These are phyloP conservation scores for Rhodosorus marinus DNA, from an alignment of 23 red algal genomes.

Conservation along the genomic window DNA sequence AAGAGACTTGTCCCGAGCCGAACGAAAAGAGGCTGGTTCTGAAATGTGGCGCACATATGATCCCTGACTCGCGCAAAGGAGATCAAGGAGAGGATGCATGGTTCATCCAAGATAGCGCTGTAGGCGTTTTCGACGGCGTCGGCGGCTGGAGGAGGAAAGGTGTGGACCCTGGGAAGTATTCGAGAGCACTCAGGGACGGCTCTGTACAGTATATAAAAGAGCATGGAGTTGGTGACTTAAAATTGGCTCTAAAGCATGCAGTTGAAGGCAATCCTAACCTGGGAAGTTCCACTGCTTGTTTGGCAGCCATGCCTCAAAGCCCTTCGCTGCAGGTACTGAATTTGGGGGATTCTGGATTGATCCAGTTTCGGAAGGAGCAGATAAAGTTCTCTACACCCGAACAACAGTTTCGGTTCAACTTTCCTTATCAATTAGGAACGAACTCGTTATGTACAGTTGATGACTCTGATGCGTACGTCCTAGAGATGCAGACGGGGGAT, in stretches of 20 bases:
- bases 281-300: too few species aligned
- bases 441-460: not conserved
- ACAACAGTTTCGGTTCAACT: constrained; percentile 89
- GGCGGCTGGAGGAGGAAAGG: constrained; percentile 24
- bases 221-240: too few species aligned
- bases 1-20: too few species aligned
- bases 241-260: too few species aligned
- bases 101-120: constrained; percentile 11
- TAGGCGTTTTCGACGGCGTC: constrained; percentile 36
- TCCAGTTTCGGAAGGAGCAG: not conserved
- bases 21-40: too few species aligned
- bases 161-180: constrained; percentile 17
- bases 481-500: constrained; percentile 4
- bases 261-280: too few species aligned
- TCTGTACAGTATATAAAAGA: too few species aligned
- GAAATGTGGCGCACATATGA: too few species aligned
- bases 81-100: constrained; percentile 23
- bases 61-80: not conserved
- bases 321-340: not conserved
- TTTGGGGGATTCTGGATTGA: not conserved
- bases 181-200: constrained; percentile 12
- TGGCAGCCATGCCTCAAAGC: too few species aligned
- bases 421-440: constrained; percentile 39
- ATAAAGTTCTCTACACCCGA: too few species aligned
- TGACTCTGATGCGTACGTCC: not conserved